Evolutionary conservation across 805 yeast genomes (phyloP), one percentile per base, ranked within the genome.

Genomic region (Candida wancherniae): DNA sequence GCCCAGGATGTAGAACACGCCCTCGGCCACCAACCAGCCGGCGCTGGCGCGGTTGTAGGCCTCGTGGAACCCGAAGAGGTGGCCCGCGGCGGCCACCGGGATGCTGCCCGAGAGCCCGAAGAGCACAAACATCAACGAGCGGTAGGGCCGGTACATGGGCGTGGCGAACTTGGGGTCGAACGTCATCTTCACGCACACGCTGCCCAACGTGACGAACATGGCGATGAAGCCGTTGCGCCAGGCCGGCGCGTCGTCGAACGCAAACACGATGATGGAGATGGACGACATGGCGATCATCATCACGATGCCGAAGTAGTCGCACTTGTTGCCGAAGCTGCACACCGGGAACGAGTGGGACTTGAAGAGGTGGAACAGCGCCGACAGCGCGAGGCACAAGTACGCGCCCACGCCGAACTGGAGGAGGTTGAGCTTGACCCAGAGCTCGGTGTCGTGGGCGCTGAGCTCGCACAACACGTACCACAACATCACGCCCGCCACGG

Each of bases 51-150:
- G 59, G 3, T 47, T 45, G 26, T 60, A 54, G 4, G 81, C 70
- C 28, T 64, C 74, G 2, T 50, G 47, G 12, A 50, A 38, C 0
- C 92, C 94, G 44, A 63, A 75, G 8, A 48, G 31, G 10, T 40
- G 34, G 3, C 69, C 39, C 0, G 88, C 87, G 9, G 62, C 63
- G 0, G 73, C 31, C 1, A 87, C 68, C 0, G 96, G 96, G 4
- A 85, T 55, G 0, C 73, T 65, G 0, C 92, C 90, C 1, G 86
- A 75, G 13, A 85, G 62, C 0, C 96, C 96, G 58, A 88, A 87
- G 2, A 71, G 45, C 6, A 87, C 79, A 57, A 87, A 87, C 75
- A 87, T 75, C 1, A 69, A 41, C 0, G 96, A 90, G 31, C 97
- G 63, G 34, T 73, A 72, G 1, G 88, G 77, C 21, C 95, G 70